Conservation (phyloP, 2,329 filamentous ascomycete genomes). For the Ceratocystis huliohia region DNA sequence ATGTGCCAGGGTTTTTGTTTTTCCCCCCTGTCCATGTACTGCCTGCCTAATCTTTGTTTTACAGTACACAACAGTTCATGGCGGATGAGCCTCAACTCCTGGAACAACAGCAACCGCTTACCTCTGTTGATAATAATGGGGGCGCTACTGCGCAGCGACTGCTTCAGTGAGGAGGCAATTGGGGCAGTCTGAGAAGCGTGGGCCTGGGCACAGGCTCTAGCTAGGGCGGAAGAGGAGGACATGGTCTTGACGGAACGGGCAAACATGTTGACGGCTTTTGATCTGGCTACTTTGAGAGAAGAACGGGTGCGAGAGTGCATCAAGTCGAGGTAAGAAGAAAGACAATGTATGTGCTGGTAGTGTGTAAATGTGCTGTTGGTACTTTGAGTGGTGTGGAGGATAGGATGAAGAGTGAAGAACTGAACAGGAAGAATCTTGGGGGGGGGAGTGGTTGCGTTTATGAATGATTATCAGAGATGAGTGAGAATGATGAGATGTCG, state of each 20-base stretch:
- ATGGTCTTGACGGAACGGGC: constrained; percentile 19
- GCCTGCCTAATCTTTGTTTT: neutral
- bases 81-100: neutral
- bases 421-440: neutral
- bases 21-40: neutral
- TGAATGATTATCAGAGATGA: neutral
- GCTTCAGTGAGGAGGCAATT: constrained; percentile 6
- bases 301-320: neutral
- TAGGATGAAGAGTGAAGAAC: neutral
- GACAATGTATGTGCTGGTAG: neutral
- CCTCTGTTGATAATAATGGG: constrained; percentile 6
- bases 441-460: neutral
- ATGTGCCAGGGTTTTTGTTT: neutral
- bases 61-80: neutral
- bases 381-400: neutral
- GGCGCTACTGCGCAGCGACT: constrained; percentile 3
- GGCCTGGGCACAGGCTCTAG: constrained; percentile 3
- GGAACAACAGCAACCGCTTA: neutral
- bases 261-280: constrained; percentile 15
- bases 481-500: neutral
- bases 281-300: constrained; percentile 3
- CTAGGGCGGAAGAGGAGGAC: constrained; percentile 6
- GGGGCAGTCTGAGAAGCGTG: neutral
- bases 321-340: neutral
- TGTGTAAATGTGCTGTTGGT: neutral